Conservation (phyloP, 345 rosid genomes). For the Noccaea bulbosa region DNA sequence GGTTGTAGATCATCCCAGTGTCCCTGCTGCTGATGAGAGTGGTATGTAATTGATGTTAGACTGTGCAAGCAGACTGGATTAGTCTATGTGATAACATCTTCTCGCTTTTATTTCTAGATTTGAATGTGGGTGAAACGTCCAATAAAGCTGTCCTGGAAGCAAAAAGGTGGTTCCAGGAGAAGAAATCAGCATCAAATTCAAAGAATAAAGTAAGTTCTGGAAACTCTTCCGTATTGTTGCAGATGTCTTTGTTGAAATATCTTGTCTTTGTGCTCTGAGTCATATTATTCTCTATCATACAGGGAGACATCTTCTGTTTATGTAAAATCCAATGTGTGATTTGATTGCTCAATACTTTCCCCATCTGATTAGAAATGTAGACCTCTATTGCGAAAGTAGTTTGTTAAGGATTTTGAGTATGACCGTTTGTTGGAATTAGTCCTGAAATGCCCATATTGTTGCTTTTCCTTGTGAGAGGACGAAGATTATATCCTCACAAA, state of each 20-base stretch:
- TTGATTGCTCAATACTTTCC: slow-evolving; percentile 17
- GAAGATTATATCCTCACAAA: neutral
- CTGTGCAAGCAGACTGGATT: slow-evolving; percentile 19
- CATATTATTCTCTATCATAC: neutral
- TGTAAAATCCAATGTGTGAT: slow-evolving; percentile 1
- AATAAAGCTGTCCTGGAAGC: slow-evolving; percentile 71
- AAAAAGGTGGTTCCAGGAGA: slow-evolving; percentile 76
- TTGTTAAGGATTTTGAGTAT: slow-evolving; percentile 18
- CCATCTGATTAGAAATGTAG: slow-evolving; percentile 12
- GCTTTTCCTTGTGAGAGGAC: neutral
- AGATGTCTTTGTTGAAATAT: slow-evolving; percentile 44
- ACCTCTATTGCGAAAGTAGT: slow-evolving; percentile 4
- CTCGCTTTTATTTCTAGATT: slow-evolving; percentile 49
- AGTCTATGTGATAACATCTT: slow-evolving; percentile 33
- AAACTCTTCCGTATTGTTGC: slow-evolving; percentile 39
- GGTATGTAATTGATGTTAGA: slow-evolving; percentile 49
- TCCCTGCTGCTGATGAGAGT: slow-evolving; percentile 41
- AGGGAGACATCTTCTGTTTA: slow-evolving; percentile 12
- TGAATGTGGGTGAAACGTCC: slow-evolving; percentile 51
- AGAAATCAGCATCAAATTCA: slow-evolving; percentile 64
- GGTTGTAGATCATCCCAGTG: slow-evolving; percentile 52
- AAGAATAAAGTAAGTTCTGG: slow-evolving; percentile 56
- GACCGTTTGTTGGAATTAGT: slow-evolving; percentile 1
- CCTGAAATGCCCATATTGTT: slow-evolving; percentile 2
- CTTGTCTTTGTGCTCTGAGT: slow-evolving; percentile 12